Conservation (phyloP, 1,284 basidiomycete genomes). For the Fomitopsis palustris region DNA sequence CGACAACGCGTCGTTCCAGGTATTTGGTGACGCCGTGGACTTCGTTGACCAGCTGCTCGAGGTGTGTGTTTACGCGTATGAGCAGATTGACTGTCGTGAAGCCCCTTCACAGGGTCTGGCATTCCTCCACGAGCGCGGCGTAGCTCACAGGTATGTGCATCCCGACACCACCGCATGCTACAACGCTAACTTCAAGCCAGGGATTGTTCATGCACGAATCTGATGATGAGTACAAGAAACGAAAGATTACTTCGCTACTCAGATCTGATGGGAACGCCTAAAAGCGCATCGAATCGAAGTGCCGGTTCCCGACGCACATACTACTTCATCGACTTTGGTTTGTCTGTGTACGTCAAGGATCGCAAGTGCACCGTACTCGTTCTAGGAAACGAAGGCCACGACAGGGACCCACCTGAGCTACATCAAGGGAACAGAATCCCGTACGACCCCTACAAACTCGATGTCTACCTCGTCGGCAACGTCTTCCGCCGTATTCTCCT, state of each 20-base stretch:
- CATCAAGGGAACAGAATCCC: slow-evolving; percentile 12
- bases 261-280: neutral
- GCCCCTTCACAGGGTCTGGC: slow-evolving; percentile 5
- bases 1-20: slow-evolving; percentile 18
- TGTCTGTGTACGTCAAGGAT: slow-evolving; percentile 12
- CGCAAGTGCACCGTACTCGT: slow-evolving; percentile 7
- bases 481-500: slow-evolving; percentile 12
- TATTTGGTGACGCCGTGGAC: slow-evolving; percentile 25
- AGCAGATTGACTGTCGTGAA: neutral
- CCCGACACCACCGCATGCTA: neutral
- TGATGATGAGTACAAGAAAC: slow-evolving; percentile 7
- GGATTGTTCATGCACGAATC: neutral
- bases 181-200: neutral
- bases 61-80: slow-evolving; percentile 12
- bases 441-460: slow-evolving; percentile 30
- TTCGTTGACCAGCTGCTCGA: slow-evolving; percentile 28
- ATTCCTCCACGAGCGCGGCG: slow-evolving; percentile 4
- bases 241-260: too few relatives aligned
- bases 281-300: too few relatives aligned
- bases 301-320: neutral
- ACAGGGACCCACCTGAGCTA: slow-evolving; percentile 25
- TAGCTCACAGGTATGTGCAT: slow-evolving; percentile 7
- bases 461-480: slow-evolving; percentile 25
- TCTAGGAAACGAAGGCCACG: slow-evolving; percentile 14
- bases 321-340: slow-evolving; percentile 24